phyloP scores from a whole-genome alignment of 2,329 filamentous ascomycete genomes.

The Phaeophleospora eucalypticola region DNA sequence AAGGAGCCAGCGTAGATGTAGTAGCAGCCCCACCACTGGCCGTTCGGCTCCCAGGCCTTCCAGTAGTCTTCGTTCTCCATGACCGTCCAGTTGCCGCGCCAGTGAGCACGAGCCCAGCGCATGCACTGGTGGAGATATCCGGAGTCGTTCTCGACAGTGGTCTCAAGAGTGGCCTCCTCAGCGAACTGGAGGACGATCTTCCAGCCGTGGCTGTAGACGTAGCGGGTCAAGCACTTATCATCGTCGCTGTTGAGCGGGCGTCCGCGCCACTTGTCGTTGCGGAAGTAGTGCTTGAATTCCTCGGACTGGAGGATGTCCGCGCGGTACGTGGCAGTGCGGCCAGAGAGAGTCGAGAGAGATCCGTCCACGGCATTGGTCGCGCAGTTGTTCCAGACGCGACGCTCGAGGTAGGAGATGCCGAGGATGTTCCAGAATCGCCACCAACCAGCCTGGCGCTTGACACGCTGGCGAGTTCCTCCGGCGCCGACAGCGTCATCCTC shows the following conservation, averaged over 20 bases:
- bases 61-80: slow-evolving; percentile 39
- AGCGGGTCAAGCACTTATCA: slow-evolving; percentile 60
- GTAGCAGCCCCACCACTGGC: slow-evolving; percentile 52
- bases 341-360: slow-evolving; percentile 56
- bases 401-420: slow-evolving; percentile 56
- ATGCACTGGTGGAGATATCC: slow-evolving; percentile 53
- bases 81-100: slow-evolving; percentile 52
- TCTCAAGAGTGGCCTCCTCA: slow-evolving; percentile 47
- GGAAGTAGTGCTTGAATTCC: slow-evolving; percentile 44
- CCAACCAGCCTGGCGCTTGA: slow-evolving; percentile 37
- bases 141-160: slow-evolving; percentile 48
- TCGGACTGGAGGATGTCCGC: slow-evolving; percentile 47
- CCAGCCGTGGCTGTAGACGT: slow-evolving; percentile 49
- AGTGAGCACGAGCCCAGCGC: slow-evolving; percentile 58
- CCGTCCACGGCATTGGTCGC: slow-evolving; percentile 56
- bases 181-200: slow-evolving; percentile 54
- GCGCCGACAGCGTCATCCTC: slow-evolving; percentile 48
- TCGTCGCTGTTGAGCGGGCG: slow-evolving; percentile 54
- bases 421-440: slow-evolving; percentile 49
- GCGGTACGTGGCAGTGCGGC: slow-evolving; percentile 52
- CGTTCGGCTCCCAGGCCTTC: slow-evolving; percentile 10
- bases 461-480: slow-evolving; percentile 56
- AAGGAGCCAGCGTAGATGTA: slow-evolving; percentile 54
- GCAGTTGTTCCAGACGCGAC: slow-evolving; percentile 60
- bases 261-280: slow-evolving; percentile 50